Evolutionary conservation across 176 grass and related monocot genomes (phyloP).

Genomic region (Juncus effusus): DNA sequence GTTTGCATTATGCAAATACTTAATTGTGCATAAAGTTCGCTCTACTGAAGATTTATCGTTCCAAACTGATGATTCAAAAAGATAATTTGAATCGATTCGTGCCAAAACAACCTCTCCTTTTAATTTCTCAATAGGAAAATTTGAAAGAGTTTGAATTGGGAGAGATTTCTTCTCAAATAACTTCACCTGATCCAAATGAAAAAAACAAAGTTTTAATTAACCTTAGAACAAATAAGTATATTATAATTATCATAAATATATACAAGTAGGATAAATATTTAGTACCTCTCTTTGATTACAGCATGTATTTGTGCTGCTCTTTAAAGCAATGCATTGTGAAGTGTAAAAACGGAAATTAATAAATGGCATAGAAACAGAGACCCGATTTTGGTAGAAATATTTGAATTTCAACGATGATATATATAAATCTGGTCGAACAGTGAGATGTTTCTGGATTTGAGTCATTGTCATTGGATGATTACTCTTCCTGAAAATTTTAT

Average conservation of each 20-base stretch:
- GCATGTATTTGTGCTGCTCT: constrained; percentile 15
- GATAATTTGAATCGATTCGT: constrained; percentile 60
- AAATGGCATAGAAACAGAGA: not conserved
- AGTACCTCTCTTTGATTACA: constrained; percentile 9
- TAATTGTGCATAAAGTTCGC: constrained; percentile 69
- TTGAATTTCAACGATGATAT: constrained; percentile 3
- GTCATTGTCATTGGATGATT: not conserved
- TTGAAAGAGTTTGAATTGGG: constrained; percentile 71
- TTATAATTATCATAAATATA: not conserved
- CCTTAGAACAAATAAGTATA: not conserved
- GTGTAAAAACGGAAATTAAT: not conserved
- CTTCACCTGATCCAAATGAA: constrained; percentile 11
- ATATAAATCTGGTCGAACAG: constrained; percentile 3
- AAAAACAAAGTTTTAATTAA: constrained; percentile 1
- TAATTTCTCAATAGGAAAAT: constrained; percentile 70
- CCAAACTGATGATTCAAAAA: constrained; percentile 32
- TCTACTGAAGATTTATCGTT: constrained; percentile 37
- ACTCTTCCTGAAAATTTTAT: not conserved
- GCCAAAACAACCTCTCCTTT: constrained; percentile 61
- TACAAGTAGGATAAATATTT: not conserved
- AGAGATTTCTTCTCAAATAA: constrained; percentile 30
- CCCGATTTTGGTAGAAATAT: constrained; percentile 4
- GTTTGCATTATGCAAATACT: constrained; percentile 70
- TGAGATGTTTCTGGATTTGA: not conserved
- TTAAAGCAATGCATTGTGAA: constrained; percentile 10